Percentiles rank a stretch among this genome's conserved stretches.
Conservation (phyloP, 129 eudicot species). For the Solidago caesia region DNA sequence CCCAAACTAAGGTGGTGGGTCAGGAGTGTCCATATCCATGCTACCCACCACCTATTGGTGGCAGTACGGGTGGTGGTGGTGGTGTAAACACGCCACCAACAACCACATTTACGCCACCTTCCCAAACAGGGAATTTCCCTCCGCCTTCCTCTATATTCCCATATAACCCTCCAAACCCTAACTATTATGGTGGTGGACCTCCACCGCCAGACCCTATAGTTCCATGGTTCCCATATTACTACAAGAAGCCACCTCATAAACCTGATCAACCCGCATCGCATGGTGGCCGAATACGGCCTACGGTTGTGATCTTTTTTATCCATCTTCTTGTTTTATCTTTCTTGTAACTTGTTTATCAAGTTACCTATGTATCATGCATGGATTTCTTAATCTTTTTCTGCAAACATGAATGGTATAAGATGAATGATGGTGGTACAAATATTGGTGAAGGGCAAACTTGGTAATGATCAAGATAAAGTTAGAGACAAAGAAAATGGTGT, state of each 20-base stretch:
- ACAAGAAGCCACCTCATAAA: slow-evolving; percentile 56
- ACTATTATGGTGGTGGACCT: slow-evolving; percentile 32
- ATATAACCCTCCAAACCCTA: slow-evolving; percentile 49
- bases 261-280: slow-evolving; percentile 43
- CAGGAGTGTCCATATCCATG: slow-evolving; percentile 80
- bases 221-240: slow-evolving; percentile 80
- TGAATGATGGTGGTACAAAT: slow-evolving; percentile 21
- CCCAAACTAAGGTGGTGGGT: slow-evolving; percentile 28
- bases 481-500: slow-evolving; percentile 12
- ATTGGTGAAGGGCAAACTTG: slow-evolving; percentile 15
- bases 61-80: slow-evolving; percentile 19
- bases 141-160: slow-evolving; percentile 42
- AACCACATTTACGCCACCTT: slow-evolving; percentile 44
- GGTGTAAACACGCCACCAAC: slow-evolving; percentile 39
- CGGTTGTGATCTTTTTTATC: slow-evolving; percentile 9
- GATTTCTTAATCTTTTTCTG: slow-evolving; percentile 6
- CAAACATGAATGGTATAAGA: neutral
- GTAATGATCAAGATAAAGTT: slow-evolving; percentile 8
- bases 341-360: slow-evolving; percentile 25
- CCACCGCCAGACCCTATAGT: slow-evolving; percentile 65
- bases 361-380: neutral
- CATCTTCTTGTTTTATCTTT: slow-evolving; percentile 30
- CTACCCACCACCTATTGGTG: slow-evolving; percentile 58
- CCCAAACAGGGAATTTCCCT: slow-evolving; percentile 25
- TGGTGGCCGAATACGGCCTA: slow-evolving; percentile 22